phyloP scores from a whole-genome alignment of 768 basidiomycete genomes.

The Jaapia argillacea region DNA sequence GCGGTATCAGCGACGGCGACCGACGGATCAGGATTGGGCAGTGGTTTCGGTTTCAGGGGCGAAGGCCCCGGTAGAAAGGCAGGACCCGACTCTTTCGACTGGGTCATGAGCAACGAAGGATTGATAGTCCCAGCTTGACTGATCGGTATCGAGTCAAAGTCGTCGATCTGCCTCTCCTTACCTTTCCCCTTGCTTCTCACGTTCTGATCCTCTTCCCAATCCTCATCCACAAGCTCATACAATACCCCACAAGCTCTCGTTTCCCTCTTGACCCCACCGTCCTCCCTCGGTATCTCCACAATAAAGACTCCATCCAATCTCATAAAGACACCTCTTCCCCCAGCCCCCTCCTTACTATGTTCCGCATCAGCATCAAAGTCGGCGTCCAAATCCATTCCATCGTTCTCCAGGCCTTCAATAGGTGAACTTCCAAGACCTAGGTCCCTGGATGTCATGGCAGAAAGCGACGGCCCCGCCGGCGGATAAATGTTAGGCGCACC shows the following conservation, averaged over 20 bases:
- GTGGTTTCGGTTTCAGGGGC: constrained; percentile 20
- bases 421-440: not conserved
- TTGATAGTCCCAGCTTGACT: not conserved
- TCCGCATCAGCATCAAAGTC: constrained; percentile 7
- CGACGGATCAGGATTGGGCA: constrained; percentile 20
- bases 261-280: constrained; percentile 34
- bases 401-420: not conserved
- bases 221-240: constrained; percentile 70
- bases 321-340: constrained; percentile 63
- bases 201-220: constrained; percentile 42
- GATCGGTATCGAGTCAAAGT: too few relatives aligned
- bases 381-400: constrained; percentile 6
- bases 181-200: constrained; percentile 17
- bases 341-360: constrained; percentile 32
- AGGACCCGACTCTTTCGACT: constrained; percentile 8
- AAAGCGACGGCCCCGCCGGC: constrained; percentile 43
- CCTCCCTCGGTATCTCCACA: constrained; percentile 40
- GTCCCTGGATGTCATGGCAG: constrained; percentile 2
- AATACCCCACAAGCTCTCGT: constrained; percentile 64
- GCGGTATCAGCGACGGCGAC: constrained; percentile 12
- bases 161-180: constrained; percentile 17
- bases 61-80: constrained; percentile 21
- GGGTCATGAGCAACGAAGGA: not conserved
- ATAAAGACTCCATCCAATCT: constrained; percentile 54
- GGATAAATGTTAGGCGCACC: constrained; percentile 51